These are phyloP conservation scores for Lachnellula suecica DNA, from an alignment of 2,329 filamentous ascomycete species.

Conservation along the genomic window DNA sequence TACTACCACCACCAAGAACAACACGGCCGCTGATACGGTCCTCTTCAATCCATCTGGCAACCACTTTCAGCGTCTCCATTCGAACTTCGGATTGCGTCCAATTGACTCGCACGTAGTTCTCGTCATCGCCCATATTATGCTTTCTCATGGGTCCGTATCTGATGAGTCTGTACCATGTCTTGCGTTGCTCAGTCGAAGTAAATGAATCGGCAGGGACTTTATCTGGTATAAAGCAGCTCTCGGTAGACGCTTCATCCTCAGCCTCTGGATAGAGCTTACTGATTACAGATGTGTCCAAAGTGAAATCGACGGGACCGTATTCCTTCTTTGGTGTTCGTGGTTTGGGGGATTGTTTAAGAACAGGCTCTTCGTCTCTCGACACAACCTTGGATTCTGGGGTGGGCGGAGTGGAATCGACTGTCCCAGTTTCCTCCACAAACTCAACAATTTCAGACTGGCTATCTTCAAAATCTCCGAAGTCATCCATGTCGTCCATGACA, in stretches of 20 bases:
- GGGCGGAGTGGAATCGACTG: background rate
- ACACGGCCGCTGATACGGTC: conserved; percentile 56
- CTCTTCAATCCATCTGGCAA: conserved; percentile 66
- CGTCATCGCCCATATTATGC: conserved; percentile 56
- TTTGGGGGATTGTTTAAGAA: background rate
- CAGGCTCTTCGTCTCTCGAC: background rate
- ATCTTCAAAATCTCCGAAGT: conserved; percentile 39
- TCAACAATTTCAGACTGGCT: conserved; percentile 24
- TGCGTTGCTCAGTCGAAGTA: conserved; percentile 55
- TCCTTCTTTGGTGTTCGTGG: conserved; percentile 1
- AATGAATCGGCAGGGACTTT: conserved; percentile 46
- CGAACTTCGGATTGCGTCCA: conserved; percentile 58
- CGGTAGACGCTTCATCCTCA: conserved; percentile 14
- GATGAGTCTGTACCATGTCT: conserved; percentile 64
- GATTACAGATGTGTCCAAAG: conserved; percentile 24
- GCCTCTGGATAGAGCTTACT: conserved; percentile 28
- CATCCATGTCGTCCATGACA: conserved; percentile 23
- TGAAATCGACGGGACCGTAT: conserved; percentile 24
- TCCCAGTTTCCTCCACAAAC: conserved; percentile 11
- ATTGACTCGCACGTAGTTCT: conserved; percentile 57
- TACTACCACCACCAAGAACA: conserved; percentile 44
- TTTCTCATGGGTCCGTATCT: conserved; percentile 58
- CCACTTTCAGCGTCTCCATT: conserved; percentile 54
- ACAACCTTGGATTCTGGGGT: background rate
- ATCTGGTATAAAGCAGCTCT: conserved; percentile 29